A percentile compares a stretch with the other conserved stretches of the same genome.
These are phyloP conservation scores for Panus rudis DNA, from an alignment of 768 basidiomycete genomes.

Conservation along the genomic window DNA sequence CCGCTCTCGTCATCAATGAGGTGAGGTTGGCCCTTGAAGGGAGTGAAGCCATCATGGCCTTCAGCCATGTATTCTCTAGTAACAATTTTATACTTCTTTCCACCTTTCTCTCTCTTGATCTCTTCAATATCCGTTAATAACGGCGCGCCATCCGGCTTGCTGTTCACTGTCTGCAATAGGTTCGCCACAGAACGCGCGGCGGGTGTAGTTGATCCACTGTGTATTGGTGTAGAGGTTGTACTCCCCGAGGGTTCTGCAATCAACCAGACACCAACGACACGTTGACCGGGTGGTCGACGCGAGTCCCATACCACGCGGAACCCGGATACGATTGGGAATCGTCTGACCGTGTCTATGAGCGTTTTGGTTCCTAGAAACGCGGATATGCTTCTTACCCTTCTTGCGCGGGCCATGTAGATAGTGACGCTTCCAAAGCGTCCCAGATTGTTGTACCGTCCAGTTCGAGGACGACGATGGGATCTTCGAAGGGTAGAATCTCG, in stretches of 20 bases:
- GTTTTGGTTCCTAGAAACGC: not conserved
- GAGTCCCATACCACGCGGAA: slow-evolving; percentile 87
- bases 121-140: slow-evolving; percentile 40
- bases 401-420: slow-evolving; percentile 80
- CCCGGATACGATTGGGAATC: slow-evolving; percentile 85
- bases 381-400: slow-evolving; percentile 55
- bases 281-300: slow-evolving; percentile 55
- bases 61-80: slow-evolving; percentile 83
- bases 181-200: slow-evolving; percentile 15
- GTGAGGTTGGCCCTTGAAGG: slow-evolving; percentile 56
- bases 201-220: slow-evolving; percentile 14
- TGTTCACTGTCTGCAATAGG: slow-evolving; percentile 9
- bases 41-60: slow-evolving; percentile 76
- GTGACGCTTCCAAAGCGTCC: slow-evolving; percentile 67
- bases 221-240: slow-evolving; percentile 12
- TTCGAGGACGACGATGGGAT: slow-evolving; percentile 76
- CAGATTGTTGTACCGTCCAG: slow-evolving; percentile 74
- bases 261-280: slow-evolving; percentile 70
- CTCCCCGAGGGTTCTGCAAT: slow-evolving; percentile 26
- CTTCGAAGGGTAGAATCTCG: slow-evolving; percentile 86
- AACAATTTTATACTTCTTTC: slow-evolving; percentile 67
- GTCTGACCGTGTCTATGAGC: slow-evolving; percentile 34
- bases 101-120: slow-evolving; percentile 43
- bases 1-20: slow-evolving; percentile 84
- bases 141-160: slow-evolving; percentile 2